Evolutionary conservation across 495 filamentous ascomycete genomes (phyloP).

Genomic region (Parathielavia hyrcaniae): DNA sequence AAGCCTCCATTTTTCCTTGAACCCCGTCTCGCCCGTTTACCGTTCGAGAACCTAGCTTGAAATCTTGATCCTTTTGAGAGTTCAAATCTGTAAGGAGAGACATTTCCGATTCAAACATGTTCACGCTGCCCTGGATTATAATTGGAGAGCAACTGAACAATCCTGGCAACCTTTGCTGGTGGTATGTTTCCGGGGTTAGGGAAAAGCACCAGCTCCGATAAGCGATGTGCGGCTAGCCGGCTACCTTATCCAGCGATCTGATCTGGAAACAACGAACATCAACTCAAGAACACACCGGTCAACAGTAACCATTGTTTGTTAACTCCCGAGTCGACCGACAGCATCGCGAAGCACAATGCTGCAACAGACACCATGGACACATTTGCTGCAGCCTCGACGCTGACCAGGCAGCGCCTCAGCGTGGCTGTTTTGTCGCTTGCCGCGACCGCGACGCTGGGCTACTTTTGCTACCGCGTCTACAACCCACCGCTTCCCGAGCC

Average conservation of each 20-base stretch:
- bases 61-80: too few relatives aligned
- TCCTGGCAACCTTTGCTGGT: too few relatives aligned
- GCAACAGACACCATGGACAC: constrained; percentile 29
- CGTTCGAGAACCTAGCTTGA: too few relatives aligned
- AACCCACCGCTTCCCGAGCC: constrained; percentile 24
- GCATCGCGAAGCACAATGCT: constrained; percentile 20
- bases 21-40: too few relatives aligned
- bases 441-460: constrained; percentile 34
- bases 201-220: not conserved
- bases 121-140: too few relatives aligned
- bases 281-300: not conserved
- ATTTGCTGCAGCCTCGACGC: constrained; percentile 38
- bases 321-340: not conserved
- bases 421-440: constrained; percentile 35
- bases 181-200: not conserved
- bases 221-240: not conserved
- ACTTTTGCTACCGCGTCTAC: constrained; percentile 36
- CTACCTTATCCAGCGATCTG: too few relatives aligned
- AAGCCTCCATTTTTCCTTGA: too few relatives aligned
- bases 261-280: not conserved
- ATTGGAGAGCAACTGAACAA: too few relatives aligned
- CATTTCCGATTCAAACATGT: too few relatives aligned
- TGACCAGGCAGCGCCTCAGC: constrained; percentile 39
- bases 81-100: too few relatives aligned
- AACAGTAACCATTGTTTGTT: not conserved